Conservation (phyloP, 352 stramenopile species). For the Blastocystis sp. region DNA sequence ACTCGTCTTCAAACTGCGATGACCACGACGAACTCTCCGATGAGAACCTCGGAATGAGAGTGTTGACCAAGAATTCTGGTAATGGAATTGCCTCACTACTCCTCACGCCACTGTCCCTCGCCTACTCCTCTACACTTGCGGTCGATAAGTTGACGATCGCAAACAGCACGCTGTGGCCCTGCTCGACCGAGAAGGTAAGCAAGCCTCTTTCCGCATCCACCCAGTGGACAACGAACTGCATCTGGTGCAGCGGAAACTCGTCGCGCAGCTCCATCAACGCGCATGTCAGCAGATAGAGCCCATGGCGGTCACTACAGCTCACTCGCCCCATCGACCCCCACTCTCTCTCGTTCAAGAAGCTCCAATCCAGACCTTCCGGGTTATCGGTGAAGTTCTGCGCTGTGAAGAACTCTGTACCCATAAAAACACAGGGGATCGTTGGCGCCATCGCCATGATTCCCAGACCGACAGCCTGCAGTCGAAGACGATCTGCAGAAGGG, state of each 20-base stretch:
- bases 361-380: background rate
- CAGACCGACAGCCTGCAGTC: background rate
- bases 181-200: background rate
- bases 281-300: background rate
- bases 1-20: background rate
- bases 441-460: background rate
- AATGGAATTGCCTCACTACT: background rate
- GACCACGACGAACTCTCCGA: background rate
- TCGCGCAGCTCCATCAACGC: background rate
- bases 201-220: background rate
- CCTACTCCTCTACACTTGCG: background rate
- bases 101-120: background rate
- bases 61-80: background rate
- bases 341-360: background rate
- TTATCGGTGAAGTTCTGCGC: background rate
- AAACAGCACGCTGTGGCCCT: background rate
- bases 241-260: background rate
- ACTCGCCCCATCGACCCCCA: background rate
- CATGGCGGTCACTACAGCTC: background rate
- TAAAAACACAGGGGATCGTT: slow-evolving; percentile 1
- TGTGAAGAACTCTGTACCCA: slow-evolving; percentile 51
- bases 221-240: background rate
- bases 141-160: background rate
- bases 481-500: background rate
- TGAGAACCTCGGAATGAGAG: background rate